These are phyloP conservation scores for Kalanchoe fedtschenkoi DNA, from an alignment of 164 flowering plant species.

Conservation along the genomic window DNA sequence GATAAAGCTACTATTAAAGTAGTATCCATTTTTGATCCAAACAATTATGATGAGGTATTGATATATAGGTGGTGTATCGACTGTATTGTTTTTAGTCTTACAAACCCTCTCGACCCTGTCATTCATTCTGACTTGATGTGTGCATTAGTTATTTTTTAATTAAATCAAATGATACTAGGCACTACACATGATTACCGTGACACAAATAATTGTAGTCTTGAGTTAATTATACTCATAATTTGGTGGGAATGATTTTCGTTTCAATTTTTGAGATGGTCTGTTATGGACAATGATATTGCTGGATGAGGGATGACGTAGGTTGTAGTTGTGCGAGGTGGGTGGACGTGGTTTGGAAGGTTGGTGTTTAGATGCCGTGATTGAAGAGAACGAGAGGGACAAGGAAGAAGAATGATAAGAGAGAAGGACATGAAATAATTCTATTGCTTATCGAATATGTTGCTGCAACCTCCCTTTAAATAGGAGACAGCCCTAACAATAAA, in stretches of 20 bases:
- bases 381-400: too few relatives aligned
- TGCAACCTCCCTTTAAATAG: too few relatives aligned
- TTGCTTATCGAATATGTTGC: too few relatives aligned
- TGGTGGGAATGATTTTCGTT: not conserved
- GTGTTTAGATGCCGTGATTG: too few relatives aligned
- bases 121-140: not conserved
- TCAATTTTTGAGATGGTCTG: not conserved
- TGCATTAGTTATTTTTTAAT: not conserved
- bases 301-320: too few relatives aligned
- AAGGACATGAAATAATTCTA: too few relatives aligned
- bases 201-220: not conserved
- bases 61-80: slow-evolving; percentile 6
- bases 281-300: too few relatives aligned
- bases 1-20: slow-evolving; percentile 76
- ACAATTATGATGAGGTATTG: slow-evolving; percentile 79
- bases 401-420: too few relatives aligned
- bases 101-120: not conserved
- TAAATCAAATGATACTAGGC: not conserved
- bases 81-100: not conserved
- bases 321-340: too few relatives aligned
- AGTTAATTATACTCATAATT: not conserved
- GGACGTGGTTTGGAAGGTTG: too few relatives aligned
- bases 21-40: slow-evolving; percentile 55
- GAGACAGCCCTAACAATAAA: too few relatives aligned
- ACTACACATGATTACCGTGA: too few relatives aligned